Base-by-base conservation (phyloP, 1,284 basidiomycete genomes). In the Malassezia cuniculi region DNA sequence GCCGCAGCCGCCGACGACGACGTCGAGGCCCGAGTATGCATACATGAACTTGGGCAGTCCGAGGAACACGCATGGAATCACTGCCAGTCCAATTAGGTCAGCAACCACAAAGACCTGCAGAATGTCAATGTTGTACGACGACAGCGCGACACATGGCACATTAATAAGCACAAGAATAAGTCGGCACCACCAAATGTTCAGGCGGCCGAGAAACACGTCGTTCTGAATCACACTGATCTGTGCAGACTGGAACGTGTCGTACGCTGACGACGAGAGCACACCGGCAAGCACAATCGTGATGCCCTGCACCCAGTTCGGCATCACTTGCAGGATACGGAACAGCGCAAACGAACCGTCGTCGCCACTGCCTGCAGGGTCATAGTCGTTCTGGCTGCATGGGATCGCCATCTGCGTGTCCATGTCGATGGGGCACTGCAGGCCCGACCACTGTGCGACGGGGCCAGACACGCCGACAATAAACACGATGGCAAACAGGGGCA, bases 151-250 rank as follows among this genome's bases (percentile, higher is more conserved):
- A 17, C 57, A 52, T 10, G 64, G 61, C 7, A 68, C 49, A 20
- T 65, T 66, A 44, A 68, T 41, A 6, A 41, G 14, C 16, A 67
- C 17, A 17, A 66, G 48, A 29, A 67, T 47, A 15, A 54, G 22
- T 15, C 65, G 53, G 36, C 60, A 63, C 47, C 50, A 57, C 65
- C 64, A 67, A 31, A 68, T 57, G 48, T 67, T 67, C 40, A 68
- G 33, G 17, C 56, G 54, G 15, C 62, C 58, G 7, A 66, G 40
- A 37, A 68, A 66, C 18, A 68, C 52, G 36, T 68, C 65, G 41
- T 62, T 66, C 41, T 64, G 47, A 16, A 68, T 65, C 6, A 66
- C 65, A 33, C 60, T 59, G 38, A 68, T 67, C 46, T 65, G 59
- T 3, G 65, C 65, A 20, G 54, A 56, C 47, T 68, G 65, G 36